Evolutionary conservation across 371 early-diverging fungal species (phyloP).

Genomic region (Rhizopus delemar): DNA sequence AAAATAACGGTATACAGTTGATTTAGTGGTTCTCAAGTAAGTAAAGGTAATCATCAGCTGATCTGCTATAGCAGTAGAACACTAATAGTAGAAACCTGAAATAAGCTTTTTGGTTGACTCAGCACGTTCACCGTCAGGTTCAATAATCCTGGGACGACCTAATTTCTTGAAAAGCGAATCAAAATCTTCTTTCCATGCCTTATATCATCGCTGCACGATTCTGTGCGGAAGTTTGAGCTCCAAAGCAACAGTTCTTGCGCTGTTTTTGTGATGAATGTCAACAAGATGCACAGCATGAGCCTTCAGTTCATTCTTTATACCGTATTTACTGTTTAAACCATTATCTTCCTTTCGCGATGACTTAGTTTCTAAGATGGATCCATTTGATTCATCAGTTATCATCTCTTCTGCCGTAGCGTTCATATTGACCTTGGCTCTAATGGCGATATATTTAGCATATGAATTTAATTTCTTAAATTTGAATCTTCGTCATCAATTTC

Average conservation of each 20-base stretch:
- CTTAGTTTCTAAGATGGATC: neutral
- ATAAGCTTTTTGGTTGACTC: slow-evolving; percentile 7
- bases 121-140: slow-evolving; percentile 15
- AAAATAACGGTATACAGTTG: slow-evolving; percentile 6
- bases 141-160: slow-evolving; percentile 12
- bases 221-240: neutral
- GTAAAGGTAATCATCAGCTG: slow-evolving; percentile 7
- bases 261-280: slow-evolving; percentile 3
- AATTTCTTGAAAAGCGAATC: slow-evolving; percentile 13
- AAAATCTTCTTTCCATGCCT: slow-evolving; percentile 10
- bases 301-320: slow-evolving; percentile 9
- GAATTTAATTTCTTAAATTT: too few species aligned
- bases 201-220: slow-evolving; percentile 14
- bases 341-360: neutral
- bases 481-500: too few species aligned
- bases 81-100: slow-evolving; percentile 3
- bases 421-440: too few species aligned
- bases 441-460: too few species aligned
- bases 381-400: too few species aligned
- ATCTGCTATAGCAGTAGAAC: slow-evolving; percentile 11
- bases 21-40: slow-evolving; percentile 3
- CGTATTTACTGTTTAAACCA: slow-evolving; percentile 51
- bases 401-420: too few species aligned
- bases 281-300: neutral
- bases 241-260: slow-evolving; percentile 9